Evolutionary conservation across 345 rosid species (phyloP), one percentile per base, ranked within the genome.

Genomic region (Hibiscus mutabilis): DNA sequence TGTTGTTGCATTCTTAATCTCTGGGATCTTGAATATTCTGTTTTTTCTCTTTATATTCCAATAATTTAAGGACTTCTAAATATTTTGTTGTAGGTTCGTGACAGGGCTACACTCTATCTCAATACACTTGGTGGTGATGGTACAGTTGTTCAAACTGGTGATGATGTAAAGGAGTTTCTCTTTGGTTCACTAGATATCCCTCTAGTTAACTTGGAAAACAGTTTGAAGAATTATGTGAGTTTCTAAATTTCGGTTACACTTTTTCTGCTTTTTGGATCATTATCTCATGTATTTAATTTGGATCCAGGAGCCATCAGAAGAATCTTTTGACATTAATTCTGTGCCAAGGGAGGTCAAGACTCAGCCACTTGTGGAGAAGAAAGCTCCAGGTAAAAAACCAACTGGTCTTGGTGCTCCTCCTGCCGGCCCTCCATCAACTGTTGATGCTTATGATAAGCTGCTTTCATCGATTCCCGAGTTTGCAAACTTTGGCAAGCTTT

Each of bases 51-150:
- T 9, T 42, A 29, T 63, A 31, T 68, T 47, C 52, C 52, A 27
- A 16, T 11, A 12, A 16, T 16, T 18, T 59, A 18, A 70, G 55
- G 58, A 29, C n/a, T 44, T 60, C 40, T 59, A 65, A 24, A 60
- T 56, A 24, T 19, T 60, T 60, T 51, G 10, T 75, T 76, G 35
- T 83, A 95, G 99, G 97, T 95, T 71, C 97, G 97, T 77, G 99
- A 95, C 78, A 86, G 99, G 78, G 97, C 99, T 71, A 95, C 99
- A 46, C 86, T 95, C 40, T 95, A 86, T 85, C 80, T 95, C 69
- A 90, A 87, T 74, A 86, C 88, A 51, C 86, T 95, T 82, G 92
- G 89, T 55, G 86, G 83, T 61, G 90, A 90, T 74, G 92, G 80
- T 76, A 66, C 83, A 73, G 87, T 77, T 60, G 82, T 80, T 74